Base-by-base conservation (phyloP, 2,329 filamentous ascomycete species). In the Epichloe gansuensis region DNA sequence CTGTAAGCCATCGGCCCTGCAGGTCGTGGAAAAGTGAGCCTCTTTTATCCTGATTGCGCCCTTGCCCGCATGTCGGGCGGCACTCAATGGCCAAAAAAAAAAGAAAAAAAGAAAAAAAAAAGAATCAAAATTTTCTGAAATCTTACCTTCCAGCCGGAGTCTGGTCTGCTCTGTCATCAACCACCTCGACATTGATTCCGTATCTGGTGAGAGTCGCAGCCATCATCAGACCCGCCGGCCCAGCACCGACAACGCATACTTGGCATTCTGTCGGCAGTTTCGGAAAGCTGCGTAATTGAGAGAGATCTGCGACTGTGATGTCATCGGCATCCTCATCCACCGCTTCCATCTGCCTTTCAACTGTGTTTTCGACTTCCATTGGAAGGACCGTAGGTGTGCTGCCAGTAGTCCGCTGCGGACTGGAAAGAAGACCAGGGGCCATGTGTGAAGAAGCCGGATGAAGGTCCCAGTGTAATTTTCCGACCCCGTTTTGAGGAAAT, bases 1-100 rank as follows among this genome's bases (percentile, higher is more conserved):
- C 61, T 89, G 85, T 50, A 89, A 71, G 41, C 85, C 85, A 64
- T 89, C 85, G 55, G 84, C 84, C 64, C 74, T 76, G 59, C 42
- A 46, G 3, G 27, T 34, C 52, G 55, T 46, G 49, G 48, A 23
- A 46, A 47, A 49, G 56, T 53, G 38, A 51, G 51, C 40, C 31
- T 47, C 34, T 43, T 17, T 27, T 21, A 42, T 27, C 21, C 27
- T 3, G 25, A 36, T 15, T 5, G 27, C 23, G 13, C n/a, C 12
- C 12, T 43, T 23, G 40, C 17, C n/a, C 27, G 21, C 5, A 41
- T 34, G 7, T 9, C 13, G 15, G 31, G 8, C 25, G 34, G 31
- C 34, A 31, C 27, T 38, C 35, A 21, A 4, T 48, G 46, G 6
- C 6, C 6, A 11, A 11, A 3, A n/a, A 39, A 36, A 5, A 6